These are phyloP conservation scores for Rhizopus stolonifer DNA, from an alignment of 371 early-diverging fungal species.

Conservation along the genomic window DNA sequence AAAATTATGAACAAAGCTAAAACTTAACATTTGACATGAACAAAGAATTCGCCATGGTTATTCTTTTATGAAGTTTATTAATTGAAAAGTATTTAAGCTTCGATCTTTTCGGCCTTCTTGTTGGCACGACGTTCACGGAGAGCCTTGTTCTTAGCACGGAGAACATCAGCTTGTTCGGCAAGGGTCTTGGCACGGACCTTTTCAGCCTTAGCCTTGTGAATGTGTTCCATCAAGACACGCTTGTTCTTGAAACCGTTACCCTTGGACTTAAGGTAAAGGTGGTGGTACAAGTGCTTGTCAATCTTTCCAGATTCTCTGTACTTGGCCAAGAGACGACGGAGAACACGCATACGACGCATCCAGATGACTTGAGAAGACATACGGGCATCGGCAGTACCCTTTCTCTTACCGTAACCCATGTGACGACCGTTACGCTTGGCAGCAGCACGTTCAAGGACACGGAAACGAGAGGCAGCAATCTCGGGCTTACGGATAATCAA, in stretches of 20 bases:
- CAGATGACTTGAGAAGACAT: slow-evolving; percentile 96
- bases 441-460: slow-evolving; percentile 89
- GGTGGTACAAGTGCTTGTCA: slow-evolving; percentile 98
- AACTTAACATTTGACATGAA: too few relatives aligned
- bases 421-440: slow-evolving; percentile 99
- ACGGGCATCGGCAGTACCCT: slow-evolving; percentile 99
- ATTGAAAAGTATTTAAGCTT: slow-evolving; percentile 9
- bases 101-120: slow-evolving; percentile 75
- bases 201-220: slow-evolving; percentile 99
- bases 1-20: too few relatives aligned
- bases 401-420: slow-evolving; percentile 98
- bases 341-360: slow-evolving; percentile 99
- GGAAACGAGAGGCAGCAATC: slow-evolving; percentile 93
- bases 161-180: slow-evolving; percentile 98
- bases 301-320: slow-evolving; percentile 98
- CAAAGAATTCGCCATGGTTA: too few relatives aligned
- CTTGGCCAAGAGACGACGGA: slow-evolving; percentile 97
- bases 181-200: slow-evolving; percentile 94
- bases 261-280: slow-evolving; percentile 98
- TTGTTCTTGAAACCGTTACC: slow-evolving; percentile 99
- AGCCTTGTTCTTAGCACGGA: slow-evolving; percentile 95
- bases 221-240: slow-evolving; percentile 99
- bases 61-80: neutral
- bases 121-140: slow-evolving; percentile 93
- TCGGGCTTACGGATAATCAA: slow-evolving; percentile 97